phyloP scores from a whole-genome alignment of 2,329 filamentous ascomycete species.

The Aspergillus sp. region DNA sequence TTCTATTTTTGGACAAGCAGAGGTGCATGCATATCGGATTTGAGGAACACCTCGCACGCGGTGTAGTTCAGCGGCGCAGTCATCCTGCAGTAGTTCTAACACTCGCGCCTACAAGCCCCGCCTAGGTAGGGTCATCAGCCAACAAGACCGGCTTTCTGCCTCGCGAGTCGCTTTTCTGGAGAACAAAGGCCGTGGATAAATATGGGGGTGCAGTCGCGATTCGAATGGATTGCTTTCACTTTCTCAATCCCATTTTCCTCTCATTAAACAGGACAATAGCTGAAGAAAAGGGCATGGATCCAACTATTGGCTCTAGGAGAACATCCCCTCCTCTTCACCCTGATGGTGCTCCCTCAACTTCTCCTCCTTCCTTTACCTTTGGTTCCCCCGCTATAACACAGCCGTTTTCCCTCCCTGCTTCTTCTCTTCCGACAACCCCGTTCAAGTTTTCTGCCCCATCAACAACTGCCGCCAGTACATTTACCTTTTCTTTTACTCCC shows the following conservation, averaged over 20 bases:
- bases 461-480: not conserved
- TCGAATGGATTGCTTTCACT: not conserved
- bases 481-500: not conserved
- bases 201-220: not conserved
- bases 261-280: not conserved
- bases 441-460: not conserved
- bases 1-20: constrained; percentile 5
- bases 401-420: not conserved
- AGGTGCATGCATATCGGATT: not conserved
- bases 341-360: not conserved
- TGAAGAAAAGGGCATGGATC: not conserved
- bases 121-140: not conserved
- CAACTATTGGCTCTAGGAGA: not conserved
- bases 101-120: not conserved
- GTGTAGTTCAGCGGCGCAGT: constrained; percentile 1
- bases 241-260: not conserved
- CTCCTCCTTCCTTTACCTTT: not conserved
- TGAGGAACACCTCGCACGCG: not conserved
- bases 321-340: not conserved
- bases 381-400: not conserved
- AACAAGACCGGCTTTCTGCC: not conserved
- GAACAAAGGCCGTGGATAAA: not conserved
- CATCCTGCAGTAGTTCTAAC: constrained; percentile 2
- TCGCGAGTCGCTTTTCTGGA: not conserved
- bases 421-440: not conserved